Evolutionary conservation across 208 protist species (phyloP).

Genomic region (Strigomonas galati): DNA sequence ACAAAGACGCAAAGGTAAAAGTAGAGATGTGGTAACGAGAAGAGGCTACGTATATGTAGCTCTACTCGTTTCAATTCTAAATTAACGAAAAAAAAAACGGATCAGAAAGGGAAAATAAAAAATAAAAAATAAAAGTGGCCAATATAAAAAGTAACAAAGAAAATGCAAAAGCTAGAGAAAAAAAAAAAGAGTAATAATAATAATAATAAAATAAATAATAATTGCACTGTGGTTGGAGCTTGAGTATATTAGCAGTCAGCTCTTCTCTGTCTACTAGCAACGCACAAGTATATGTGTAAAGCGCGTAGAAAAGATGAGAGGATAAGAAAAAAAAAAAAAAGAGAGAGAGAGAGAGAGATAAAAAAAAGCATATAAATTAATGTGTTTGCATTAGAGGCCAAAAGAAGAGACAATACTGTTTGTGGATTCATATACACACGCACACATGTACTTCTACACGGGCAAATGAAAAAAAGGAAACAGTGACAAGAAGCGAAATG

Average conservation of each 20-base stretch:
- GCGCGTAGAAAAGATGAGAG: too few relatives aligned
- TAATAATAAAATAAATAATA: too few relatives aligned
- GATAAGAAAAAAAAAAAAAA: slow-evolving; percentile 14
- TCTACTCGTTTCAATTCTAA: neutral
- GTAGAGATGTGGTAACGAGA: neutral
- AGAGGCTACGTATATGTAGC: neutral
- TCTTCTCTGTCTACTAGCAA: too few relatives aligned
- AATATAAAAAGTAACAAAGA: neutral
- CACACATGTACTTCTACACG: slow-evolving; percentile 5
- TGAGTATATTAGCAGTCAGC: too few relatives aligned
- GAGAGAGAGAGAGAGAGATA: neutral
- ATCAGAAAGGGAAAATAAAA: neutral
- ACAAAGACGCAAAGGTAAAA: neutral
- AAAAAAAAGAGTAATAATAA: neutral
- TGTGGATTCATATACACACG: slow-evolving; percentile 3
- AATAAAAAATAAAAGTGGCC: slow-evolving; percentile 6
- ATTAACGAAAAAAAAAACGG: neutral
- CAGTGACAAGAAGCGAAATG: neutral
- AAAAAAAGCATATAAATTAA: slow-evolving; percentile 23
- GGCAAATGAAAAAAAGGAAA: neutral
- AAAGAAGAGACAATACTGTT: slow-evolving; percentile 15
- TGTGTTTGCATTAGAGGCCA: slow-evolving; percentile 9
- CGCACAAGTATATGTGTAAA: too few relatives aligned
- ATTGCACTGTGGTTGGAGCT: too few relatives aligned
- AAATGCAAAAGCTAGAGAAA: neutral